Base-by-base conservation (phyloP, 495 filamentous ascomycete genomes). In the Lophium mytilinum region DNA sequence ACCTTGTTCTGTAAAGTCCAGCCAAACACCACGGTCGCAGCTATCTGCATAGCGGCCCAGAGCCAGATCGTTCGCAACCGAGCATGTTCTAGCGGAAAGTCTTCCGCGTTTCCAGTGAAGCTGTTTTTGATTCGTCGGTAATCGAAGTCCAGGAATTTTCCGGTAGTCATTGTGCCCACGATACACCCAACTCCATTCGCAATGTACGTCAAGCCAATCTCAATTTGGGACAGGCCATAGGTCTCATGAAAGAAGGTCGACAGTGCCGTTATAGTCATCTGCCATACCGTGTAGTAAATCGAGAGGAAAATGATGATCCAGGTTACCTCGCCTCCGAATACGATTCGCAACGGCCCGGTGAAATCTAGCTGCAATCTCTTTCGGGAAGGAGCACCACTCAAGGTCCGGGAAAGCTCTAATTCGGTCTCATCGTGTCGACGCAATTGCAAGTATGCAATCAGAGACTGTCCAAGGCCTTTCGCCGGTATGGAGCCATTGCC, bases 191-290 rank as follows among this genome's bases (percentile, higher is more conserved):
- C 71, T 0, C 78, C 77, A 45, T 78, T 79, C 34, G 77, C 73
- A 35, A 80, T 73, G 50, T 77, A 81, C 0, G 72, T 74, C 1
- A 80, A 66, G 0, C 78, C 76, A 30, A 78, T 76, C 40, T 78
- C 72, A 7, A 73, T 73, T 54, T 77, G 75, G 19, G 52, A 61
- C 1, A 77, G 64, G 7, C 66, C 67, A 58, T 81, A 81, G 4
- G 61, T 47, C 1, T 55, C 62, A 34, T 69, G 64, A 64, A 77
- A 80, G 9, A 81, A 69, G 10, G 76, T 71, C 0, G 78, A 78
- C 72, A 80, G 76, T 36, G 74, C 73, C 0, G 78, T 77, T 52
- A 80, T 79, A 56, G 69, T 77, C 76, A 81, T 80, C 53, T 80
- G 77, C 78, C 78, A 81, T 35, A 76, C 72, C 12, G 78, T 71